Evolutionary conservation across 2,329 filamentous ascomycete species (phyloP), one percentile per base, ranked within the genome.

Genomic region (Penicillium sp.): DNA sequence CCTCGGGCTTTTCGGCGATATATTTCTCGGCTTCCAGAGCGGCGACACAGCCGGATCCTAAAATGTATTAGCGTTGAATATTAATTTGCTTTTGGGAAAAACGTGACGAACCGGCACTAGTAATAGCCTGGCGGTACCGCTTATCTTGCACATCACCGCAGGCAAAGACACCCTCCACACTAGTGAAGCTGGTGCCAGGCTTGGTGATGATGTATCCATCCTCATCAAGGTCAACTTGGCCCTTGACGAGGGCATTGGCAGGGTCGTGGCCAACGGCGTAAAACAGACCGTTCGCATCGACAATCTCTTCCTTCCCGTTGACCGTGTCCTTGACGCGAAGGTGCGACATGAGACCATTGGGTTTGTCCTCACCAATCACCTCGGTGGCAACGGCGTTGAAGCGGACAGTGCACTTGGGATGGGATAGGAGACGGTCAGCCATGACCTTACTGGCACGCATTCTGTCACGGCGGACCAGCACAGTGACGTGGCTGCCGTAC

Each of bases 141-240:
- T 96, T 98, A 65, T 98, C 93, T 73, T 98, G 92, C 7, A 98
- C 93, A 62, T 98, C 92, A 48, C 92, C 92, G 7, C 90, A 92
- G 25, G 92, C 92, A 61, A 95, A 98, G 13, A 98, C 87, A 64
- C 92, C 92, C 61, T 87, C 79, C 4, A 95, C 68, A 66, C 80
- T 95, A 32, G 92, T 98, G 59, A 84, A 75, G 42, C 87, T 87
- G 30, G 87, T 90, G 39, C 92, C 93, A 3, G 92, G 84, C 66
- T 84, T 79, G 39, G 92, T 98, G 54, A 88, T 65, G 42, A 98
- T 79, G 68, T 98, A 98, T 14, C 87, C 88, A 48, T 98, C 90
- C 47, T 78, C 76, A 59, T 98, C 93, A 57, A 84, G 85, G 46
- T 92, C 77, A 44, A 98, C 59, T 71, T 96, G 88, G 35, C 79